Conservation (phyloP, 2,329 filamentous ascomycete species). For the Camillea tinctor region DNA sequence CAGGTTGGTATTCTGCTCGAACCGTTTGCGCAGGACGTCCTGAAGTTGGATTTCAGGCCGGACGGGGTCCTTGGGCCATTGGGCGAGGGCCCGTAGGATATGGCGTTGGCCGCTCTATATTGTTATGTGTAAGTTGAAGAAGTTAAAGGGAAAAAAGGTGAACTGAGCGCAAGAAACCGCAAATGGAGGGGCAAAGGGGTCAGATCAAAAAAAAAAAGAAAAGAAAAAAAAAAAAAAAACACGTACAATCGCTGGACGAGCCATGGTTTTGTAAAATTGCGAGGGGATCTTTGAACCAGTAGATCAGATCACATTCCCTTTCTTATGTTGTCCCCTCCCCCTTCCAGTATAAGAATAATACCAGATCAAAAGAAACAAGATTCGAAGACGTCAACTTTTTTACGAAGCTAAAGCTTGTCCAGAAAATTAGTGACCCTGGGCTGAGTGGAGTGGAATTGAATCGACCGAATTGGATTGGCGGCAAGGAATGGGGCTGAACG, state of each 20-base stretch:
- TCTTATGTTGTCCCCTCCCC: not conserved
- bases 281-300: not conserved
- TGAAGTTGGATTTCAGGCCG: slow-evolving; percentile 63
- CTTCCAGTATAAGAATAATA: too few relatives aligned
- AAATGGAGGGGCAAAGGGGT: too few relatives aligned
- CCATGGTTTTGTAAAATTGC: slow-evolving; percentile 13
- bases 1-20: slow-evolving; percentile 36
- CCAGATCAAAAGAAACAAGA: too few relatives aligned
- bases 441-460: too few relatives aligned
- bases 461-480: too few relatives aligned
- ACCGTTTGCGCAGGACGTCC: slow-evolving; percentile 49
- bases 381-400: slow-evolving; percentile 5
- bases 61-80: slow-evolving; percentile 64
- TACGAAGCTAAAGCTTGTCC: too few relatives aligned
- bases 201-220: too few relatives aligned
- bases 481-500: slow-evolving; percentile 10
- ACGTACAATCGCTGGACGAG: slow-evolving; percentile 28
- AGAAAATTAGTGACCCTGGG: slow-evolving; percentile 17
- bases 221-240: too few relatives aligned
- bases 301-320: slow-evolving; percentile 12
- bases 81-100: slow-evolving; percentile 50
- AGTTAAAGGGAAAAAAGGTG: too few relatives aligned
- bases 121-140: not conserved
- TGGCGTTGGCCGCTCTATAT: slow-evolving; percentile 44
- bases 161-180: too few relatives aligned